Evolutionary conservation across 2,329 filamentous ascomycete genomes (phyloP).

Genomic region (Pestalotiopsis sp.): DNA sequence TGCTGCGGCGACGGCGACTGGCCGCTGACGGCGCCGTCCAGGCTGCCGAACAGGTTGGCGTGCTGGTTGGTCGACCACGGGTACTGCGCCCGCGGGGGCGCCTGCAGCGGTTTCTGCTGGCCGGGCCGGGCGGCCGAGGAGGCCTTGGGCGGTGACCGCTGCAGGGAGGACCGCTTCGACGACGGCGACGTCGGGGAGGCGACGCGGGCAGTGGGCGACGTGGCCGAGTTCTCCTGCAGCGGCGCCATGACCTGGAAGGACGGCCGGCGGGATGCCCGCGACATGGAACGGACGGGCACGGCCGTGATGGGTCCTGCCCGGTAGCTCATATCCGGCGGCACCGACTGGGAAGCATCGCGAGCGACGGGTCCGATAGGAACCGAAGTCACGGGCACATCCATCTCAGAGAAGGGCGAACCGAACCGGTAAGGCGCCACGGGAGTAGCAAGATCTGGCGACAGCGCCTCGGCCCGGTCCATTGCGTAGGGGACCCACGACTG

Average conservation of each 20-base stretch:
- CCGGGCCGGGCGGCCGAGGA: slow-evolving; percentile 24
- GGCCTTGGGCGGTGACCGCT: slow-evolving; percentile 34
- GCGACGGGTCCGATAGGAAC: slow-evolving; percentile 72
- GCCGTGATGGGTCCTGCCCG: slow-evolving; percentile 40
- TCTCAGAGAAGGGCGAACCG: slow-evolving; percentile 86
- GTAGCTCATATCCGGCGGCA: slow-evolving; percentile 92
- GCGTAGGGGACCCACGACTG: slow-evolving; percentile 49
- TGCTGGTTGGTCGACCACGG: slow-evolving; percentile 58
- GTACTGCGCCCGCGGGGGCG: slow-evolving; percentile 57
- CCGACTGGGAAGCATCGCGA: slow-evolving; percentile 83
- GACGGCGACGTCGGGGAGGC: slow-evolving; percentile 30
- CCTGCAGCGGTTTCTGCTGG: slow-evolving; percentile 46
- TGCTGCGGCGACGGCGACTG: not conserved
- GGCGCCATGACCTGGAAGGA: slow-evolving; percentile 70
- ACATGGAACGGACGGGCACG: slow-evolving; percentile 46
- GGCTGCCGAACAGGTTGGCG: slow-evolving; percentile 25
- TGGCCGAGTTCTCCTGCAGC: slow-evolving; percentile 65
- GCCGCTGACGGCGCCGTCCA: slow-evolving; percentile 29
- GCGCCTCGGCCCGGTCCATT: slow-evolving; percentile 53
- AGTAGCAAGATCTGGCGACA: slow-evolving; percentile 60
- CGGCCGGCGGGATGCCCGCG: slow-evolving; percentile 65
- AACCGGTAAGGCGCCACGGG: slow-evolving; percentile 70
- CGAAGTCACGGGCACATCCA: slow-evolving; percentile 82
- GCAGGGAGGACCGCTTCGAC: slow-evolving; percentile 32
- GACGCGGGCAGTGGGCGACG: slow-evolving; percentile 37